Percentiles rank a stretch among this genome's conserved stretches.
Conservation (phyloP, 176 grass and related monocot genomes). For the Canna indica region DNA sequence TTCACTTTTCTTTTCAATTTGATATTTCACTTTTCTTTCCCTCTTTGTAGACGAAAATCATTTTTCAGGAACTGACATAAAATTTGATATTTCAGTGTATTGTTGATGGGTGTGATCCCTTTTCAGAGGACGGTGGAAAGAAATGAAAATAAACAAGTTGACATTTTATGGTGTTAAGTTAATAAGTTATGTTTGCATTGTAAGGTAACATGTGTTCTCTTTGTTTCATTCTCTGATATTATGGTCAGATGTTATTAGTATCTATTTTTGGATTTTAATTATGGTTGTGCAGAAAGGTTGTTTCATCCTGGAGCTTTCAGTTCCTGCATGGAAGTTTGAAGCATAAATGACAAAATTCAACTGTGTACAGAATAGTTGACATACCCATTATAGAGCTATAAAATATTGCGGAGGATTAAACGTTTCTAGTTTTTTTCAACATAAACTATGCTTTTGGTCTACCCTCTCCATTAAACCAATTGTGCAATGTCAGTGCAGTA, state of each 20-base stretch:
- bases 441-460: no score
- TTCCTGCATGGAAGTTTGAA: background rate
- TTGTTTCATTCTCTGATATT: background rate
- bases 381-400: no score
- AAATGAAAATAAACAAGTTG: constrained; percentile 58
- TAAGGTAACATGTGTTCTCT: constrained; percentile 43
- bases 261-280: background rate
- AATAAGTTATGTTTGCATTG: constrained; percentile 68
- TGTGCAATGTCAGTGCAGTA: no score
- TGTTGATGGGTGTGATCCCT: constrained; percentile 71
- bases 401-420: no score
- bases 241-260: background rate
- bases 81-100: constrained; percentile 55
- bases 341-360: background rate
- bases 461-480: no score
- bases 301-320: background rate
- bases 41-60: no score
- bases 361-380: no score
- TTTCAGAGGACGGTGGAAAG: constrained; percentile 87
- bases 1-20: no score
- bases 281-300: background rate
- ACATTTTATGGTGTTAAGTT: constrained; percentile 76
- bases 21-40: no score
- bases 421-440: no score
- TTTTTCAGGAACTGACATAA: background rate